phyloP scores from a whole-genome alignment of 208 protist genomes.

The Trichomonas gallinae region DNA sequence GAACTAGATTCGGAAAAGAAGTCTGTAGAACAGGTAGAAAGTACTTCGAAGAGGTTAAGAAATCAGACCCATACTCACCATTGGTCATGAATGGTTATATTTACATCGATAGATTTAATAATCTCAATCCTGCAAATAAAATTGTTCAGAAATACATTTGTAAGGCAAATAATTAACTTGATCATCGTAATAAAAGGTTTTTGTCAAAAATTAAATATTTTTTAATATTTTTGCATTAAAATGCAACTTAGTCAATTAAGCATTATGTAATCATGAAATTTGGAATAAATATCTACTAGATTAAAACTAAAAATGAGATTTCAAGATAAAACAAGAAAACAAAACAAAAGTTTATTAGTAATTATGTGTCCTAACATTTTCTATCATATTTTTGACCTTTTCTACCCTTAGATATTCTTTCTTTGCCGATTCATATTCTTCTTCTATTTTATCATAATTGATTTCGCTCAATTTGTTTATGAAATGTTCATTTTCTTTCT shows the following conservation, averaged over 20 bases:
- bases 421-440: background rate
- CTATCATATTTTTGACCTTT: background rate
- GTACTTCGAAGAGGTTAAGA: background rate
- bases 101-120: background rate
- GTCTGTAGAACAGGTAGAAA: background rate
- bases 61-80: background rate
- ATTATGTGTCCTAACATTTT: too few species aligned
- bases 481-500: background rate
- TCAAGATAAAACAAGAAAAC: too few species aligned
- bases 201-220: too few species aligned
- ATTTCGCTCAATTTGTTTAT: background rate
- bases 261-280: too few species aligned
- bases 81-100: background rate
- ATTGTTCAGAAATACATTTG: background rate
- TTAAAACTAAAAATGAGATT: too few species aligned
- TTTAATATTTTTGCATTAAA: too few species aligned
- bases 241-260: too few species aligned
- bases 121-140: background rate
- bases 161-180: background rate
- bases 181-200: too few species aligned
- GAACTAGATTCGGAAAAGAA: background rate
- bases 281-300: too few species aligned
- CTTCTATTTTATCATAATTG: background rate
- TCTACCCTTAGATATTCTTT: background rate
- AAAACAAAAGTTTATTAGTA: too few species aligned